These are phyloP conservation scores for Syzygium malaccense DNA, from an alignment of 441 rosid species.

Conservation along the genomic window DNA sequence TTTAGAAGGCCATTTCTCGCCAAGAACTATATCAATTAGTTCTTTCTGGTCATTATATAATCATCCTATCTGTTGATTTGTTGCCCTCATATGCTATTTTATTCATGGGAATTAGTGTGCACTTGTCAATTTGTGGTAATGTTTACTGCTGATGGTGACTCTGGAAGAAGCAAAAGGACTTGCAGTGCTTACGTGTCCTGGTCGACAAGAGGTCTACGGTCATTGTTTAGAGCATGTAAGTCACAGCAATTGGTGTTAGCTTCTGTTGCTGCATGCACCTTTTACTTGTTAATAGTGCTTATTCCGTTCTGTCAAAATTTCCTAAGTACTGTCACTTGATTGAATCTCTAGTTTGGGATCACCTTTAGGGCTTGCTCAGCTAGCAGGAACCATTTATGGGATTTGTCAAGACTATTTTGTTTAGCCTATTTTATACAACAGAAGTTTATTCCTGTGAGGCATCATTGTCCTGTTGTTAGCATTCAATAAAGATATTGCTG, in stretches of 20 bases:
- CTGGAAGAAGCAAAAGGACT: conserved; percentile 31
- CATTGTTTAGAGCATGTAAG: no score
- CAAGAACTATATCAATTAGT: neutral
- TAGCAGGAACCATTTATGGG: neutral
- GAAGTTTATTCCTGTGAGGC: no score
- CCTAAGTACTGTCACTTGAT: neutral
- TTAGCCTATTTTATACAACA: no score
- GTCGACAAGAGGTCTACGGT: conserved; percentile 88
- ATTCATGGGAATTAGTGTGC: conserved; percentile 34
- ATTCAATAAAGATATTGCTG: no score
- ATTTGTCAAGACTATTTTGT: no score
- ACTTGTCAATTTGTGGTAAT: conserved; percentile 86
- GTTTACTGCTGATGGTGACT: conserved; percentile 51
- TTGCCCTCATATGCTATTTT: neutral
- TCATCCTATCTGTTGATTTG: neutral
- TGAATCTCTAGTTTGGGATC: neutral
- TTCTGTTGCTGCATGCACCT: neutral
- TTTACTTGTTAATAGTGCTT: neutral
- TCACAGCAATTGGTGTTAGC: neutral
- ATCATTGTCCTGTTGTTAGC: no score
- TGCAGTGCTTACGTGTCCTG: conserved; percentile 80
- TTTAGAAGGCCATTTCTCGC: neutral
- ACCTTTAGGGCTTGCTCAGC: neutral
- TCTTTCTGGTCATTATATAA: neutral
- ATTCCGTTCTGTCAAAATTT: neutral